Evolutionary conservation across 306 rosid species (phyloP), one percentile per base, ranked within the genome.

Genomic region (Quercus agrifolia): DNA sequence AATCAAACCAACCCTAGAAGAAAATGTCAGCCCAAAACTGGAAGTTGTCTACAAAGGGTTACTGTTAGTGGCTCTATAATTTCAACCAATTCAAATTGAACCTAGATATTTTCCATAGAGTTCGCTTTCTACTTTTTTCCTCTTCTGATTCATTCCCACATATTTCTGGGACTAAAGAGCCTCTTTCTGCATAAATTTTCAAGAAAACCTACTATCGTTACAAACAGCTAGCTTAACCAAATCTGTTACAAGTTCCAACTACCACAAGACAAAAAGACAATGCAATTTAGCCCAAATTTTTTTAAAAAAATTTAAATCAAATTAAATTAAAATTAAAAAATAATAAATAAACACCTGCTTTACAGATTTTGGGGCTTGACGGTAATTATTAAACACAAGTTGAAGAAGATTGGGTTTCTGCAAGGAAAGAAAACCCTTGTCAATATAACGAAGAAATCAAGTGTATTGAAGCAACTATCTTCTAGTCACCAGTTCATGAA

Each of bases 341-440:
- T 6, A 81, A 77, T 78, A 74, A 77, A 80, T 73, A 56, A 56
- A 75, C 63, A 95, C 99, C 99, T 95, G 98, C 82, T 95, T 95
- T 20, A 90, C 96, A 66, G 86, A 77, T 90, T 79, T 90, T 0
- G 96, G 86, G 74, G 98, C 87, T 75, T 74, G 80, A 38, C 93
- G 91, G 70, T 95, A 93, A 68, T 85, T 90, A 80, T 84, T 78
- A 85, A 95, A 93, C 74, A 95, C 91, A 88, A 88, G 82, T 79
- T 84, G 98, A 82, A 95, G 93, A 86, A 93, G 94, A 82, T 71
- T 76, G 75, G 98, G 99, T 85, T 95, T 95, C 99, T 95, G 96
- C 88, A 84, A 56, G 66, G 62, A 84, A 71, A 83, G 35, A 56
- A 76, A 80, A 74, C 30, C 25, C 35, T n/a, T 1, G 17, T 83